A percentile compares a stretch with the other conserved stretches of the same genome.
Evolutionary conservation across 1,284 basidiomycete species (phyloP).

Genomic region (Rhodotorula sp.): DNA sequence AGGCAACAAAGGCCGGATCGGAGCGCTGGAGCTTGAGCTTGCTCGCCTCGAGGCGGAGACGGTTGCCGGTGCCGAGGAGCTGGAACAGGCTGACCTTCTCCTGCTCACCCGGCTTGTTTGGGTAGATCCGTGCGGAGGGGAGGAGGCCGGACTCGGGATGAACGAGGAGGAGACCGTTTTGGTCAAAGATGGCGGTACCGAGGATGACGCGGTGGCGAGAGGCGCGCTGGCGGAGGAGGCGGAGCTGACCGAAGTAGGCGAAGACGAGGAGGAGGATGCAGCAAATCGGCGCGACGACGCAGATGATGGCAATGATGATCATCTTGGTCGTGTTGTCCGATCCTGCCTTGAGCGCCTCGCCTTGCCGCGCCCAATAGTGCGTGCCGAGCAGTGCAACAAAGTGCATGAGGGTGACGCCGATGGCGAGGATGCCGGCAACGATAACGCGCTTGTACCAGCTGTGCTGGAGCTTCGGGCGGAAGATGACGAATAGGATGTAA

Average conservation of each 20-base stretch:
- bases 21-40: slow-evolving; percentile 48
- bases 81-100: slow-evolving; percentile 2
- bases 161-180: slow-evolving; percentile 51
- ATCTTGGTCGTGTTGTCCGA: slow-evolving; percentile 23
- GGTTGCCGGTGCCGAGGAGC: slow-evolving; percentile 12
- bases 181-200: slow-evolving; percentile 52
- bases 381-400: slow-evolving; percentile 45
- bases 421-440: slow-evolving; percentile 51
- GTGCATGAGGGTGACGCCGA: slow-evolving; percentile 52
- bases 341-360: slow-evolving; percentile 5
- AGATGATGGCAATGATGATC: slow-evolving; percentile 49
- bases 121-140: slow-evolving; percentile 45
- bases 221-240: slow-evolving; percentile 44
- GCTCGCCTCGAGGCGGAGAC: slow-evolving; percentile 27
- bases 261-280: slow-evolving; percentile 51
- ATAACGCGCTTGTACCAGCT: slow-evolving; percentile 51
- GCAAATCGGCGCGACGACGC: slow-evolving; percentile 51
- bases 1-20: slow-evolving; percentile 53
- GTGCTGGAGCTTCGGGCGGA: slow-evolving; percentile 54
- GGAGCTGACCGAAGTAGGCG: slow-evolving; percentile 49
- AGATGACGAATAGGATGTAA: slow-evolving; percentile 55
- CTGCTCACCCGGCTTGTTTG: slow-evolving; percentile 1
- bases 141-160: slow-evolving; percentile 51
- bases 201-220: slow-evolving; percentile 53
- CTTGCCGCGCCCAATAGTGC: slow-evolving; percentile 34